phyloP scores from a whole-genome alignment of 768 basidiomycete genomes.

The Leccinellum luteum region DNA sequence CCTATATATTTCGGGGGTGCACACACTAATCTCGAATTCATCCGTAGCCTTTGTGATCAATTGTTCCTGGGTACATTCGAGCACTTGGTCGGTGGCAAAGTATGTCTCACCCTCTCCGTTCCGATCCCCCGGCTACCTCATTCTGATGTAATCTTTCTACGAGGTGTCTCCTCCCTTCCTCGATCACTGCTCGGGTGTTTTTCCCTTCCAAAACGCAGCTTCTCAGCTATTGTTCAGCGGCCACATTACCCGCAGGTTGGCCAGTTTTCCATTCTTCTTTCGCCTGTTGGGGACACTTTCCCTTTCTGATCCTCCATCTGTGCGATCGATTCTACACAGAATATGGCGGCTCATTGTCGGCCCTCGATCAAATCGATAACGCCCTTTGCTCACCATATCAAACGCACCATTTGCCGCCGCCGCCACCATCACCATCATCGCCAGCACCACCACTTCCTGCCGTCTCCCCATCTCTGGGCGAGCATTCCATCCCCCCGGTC shows the following conservation, averaged over 20 bases:
- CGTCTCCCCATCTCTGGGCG: background rate
- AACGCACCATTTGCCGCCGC: slow-evolving; percentile 5
- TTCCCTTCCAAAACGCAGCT: slow-evolving; percentile 61
- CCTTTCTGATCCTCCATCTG: slow-evolving; percentile 11
- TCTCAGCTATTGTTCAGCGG: slow-evolving; percentile 49
- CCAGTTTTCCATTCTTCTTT: background rate
- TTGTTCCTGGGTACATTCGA: slow-evolving; percentile 70
- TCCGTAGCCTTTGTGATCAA: slow-evolving; percentile 64
- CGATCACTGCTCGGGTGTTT: slow-evolving; percentile 60
- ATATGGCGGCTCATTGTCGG: slow-evolving; percentile 61
- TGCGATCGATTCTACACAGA: slow-evolving; percentile 43
- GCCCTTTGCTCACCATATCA: slow-evolving; percentile 34
- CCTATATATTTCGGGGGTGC: background rate
- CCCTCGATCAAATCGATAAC: slow-evolving; percentile 49
- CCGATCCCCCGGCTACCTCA: background rate
- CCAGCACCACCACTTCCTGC: background rate
- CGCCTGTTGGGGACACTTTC: background rate
- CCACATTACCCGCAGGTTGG: slow-evolving; percentile 51
- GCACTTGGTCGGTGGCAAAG: slow-evolving; percentile 67
- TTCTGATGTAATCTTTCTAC: slow-evolving; percentile 6
- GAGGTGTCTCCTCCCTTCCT: slow-evolving; percentile 61
- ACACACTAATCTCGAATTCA: background rate
- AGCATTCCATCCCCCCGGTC: background rate
- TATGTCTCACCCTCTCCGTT: slow-evolving; percentile 33
- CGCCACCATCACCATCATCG: background rate